Conservation (phyloP, 192 early-diverging fungal species). For the Podila minutissima region DNA sequence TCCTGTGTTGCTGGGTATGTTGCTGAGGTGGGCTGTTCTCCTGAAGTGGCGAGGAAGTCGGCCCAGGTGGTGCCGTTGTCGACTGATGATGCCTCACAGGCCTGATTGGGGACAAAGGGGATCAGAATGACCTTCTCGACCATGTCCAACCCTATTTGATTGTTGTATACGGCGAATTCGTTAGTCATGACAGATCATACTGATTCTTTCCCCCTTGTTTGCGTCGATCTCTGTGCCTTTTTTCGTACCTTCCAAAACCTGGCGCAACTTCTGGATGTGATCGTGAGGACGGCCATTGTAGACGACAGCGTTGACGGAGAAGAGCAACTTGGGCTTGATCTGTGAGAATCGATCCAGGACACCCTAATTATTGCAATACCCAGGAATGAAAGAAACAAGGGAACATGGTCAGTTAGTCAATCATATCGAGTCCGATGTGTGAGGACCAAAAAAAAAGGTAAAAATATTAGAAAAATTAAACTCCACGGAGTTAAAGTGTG, state of each 20-base stretch:
- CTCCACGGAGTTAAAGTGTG: too few species aligned
- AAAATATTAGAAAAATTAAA: too few species aligned
- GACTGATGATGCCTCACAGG: slow-evolving; percentile 33
- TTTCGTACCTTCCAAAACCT: slow-evolving; percentile 68
- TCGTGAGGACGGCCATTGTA: slow-evolving; percentile 91
- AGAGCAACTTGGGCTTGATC: slow-evolving; percentile 89
- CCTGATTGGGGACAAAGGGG: slow-evolving; percentile 66
- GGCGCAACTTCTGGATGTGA: slow-evolving; percentile 78
- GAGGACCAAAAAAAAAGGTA: too few species aligned
- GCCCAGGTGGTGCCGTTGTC: slow-evolving; percentile 32
- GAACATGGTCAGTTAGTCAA: not conserved
- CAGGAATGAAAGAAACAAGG: slow-evolving; percentile 1
- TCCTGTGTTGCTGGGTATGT: slow-evolving; percentile 59
- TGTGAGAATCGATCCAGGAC: slow-evolving; percentile 95
- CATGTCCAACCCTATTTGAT: slow-evolving; percentile 59
- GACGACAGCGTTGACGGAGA: slow-evolving; percentile 90
- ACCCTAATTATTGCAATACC: slow-evolving; percentile 54
- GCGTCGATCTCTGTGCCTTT: not conserved
- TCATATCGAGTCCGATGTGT: too few species aligned
- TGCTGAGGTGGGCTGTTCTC: slow-evolving; percentile 14
- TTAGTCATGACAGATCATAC: too few species aligned
- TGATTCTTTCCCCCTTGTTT: not conserved
- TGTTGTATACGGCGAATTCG: not conserved
- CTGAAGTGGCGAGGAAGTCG: slow-evolving; percentile 34
- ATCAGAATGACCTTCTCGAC: slow-evolving; percentile 83